Evolutionary conservation across 208 protist genomes (phyloP).

Genomic region (Trypanosoma melophagium): DNA sequence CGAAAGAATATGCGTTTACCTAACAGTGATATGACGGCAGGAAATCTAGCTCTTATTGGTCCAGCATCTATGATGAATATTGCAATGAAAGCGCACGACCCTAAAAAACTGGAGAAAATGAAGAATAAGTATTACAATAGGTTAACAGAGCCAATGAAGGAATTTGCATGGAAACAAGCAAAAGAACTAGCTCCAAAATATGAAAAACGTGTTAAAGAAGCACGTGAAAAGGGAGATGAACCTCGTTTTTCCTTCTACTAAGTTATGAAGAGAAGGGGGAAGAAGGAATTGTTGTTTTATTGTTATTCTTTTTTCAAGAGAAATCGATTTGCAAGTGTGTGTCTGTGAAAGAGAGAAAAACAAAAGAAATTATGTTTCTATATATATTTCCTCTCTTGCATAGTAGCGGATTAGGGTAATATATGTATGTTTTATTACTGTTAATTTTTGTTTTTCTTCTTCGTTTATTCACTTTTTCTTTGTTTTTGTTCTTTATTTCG

Average conservation of each 20-base stretch:
- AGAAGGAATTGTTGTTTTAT: neutral
- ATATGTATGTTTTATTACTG: neutral
- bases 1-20: conserved; percentile 79
- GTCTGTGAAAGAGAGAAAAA: neutral
- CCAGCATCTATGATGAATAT: conserved; percentile 91
- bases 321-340: neutral
- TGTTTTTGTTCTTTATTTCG: neutral
- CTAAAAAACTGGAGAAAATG: conserved; percentile 84
- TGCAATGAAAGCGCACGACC: conserved; percentile 79
- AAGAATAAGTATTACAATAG: conserved; percentile 77
- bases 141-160: conserved; percentile 85
- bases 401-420: too few relatives aligned
- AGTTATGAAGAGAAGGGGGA: neutral
- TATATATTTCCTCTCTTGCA: too few relatives aligned
- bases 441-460: neutral
- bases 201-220: conserved; percentile 73
- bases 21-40: conserved; percentile 79
- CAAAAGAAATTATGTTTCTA: too few relatives aligned
- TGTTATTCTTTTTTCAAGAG: neutral
- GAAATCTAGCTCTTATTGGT: conserved; percentile 78
- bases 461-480: conserved; percentile 4
- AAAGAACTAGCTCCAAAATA: conserved; percentile 90
- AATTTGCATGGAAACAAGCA: conserved; percentile 83
- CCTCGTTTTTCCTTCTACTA: conserved; percentile 87
- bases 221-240: conserved; percentile 78